Conservation (phyloP, 495 filamentous ascomycete species). For the Aspergillus nanangensis region DNA sequence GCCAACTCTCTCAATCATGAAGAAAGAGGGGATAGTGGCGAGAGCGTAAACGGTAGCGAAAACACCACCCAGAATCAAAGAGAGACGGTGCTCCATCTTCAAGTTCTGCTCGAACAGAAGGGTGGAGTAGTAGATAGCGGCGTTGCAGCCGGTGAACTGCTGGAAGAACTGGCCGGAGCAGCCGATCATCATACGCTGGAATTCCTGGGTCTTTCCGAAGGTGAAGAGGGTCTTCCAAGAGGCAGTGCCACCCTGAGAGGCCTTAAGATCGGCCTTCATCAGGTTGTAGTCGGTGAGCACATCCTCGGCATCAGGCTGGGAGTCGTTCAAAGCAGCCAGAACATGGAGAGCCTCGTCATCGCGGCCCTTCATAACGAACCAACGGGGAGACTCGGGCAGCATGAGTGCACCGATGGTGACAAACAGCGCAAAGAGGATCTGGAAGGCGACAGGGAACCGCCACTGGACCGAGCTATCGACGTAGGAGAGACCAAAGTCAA, state of each 20-base stretch:
- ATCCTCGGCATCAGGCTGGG: conserved; percentile 21
- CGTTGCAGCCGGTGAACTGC: conserved; percentile 72
- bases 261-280: conserved; percentile 36
- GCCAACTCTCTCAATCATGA: conserved; percentile 68
- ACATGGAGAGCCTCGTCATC: conserved; percentile 57
- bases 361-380: conserved; percentile 62
- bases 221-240: conserved; percentile 34
- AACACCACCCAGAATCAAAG: conserved; percentile 69
- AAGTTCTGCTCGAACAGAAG: conserved; percentile 70
- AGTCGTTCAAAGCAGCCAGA: conserved; percentile 53
- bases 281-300: conserved; percentile 42
- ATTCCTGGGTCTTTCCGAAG: conserved; percentile 41
- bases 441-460: conserved; percentile 75
- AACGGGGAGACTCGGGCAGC: conserved; percentile 73
- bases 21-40: conserved; percentile 53
- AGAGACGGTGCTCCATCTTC: conserved; percentile 50
- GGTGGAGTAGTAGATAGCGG: conserved; percentile 81
- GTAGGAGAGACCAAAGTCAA: conserved; percentile 74
- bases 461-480: conserved; percentile 39
- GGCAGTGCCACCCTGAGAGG: conserved; percentile 29
- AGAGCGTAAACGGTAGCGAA: conserved; percentile 79
- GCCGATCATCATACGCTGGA: conserved; percentile 40
- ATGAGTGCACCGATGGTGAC: conserved; percentile 53
- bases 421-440: conserved; percentile 65
- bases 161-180: conserved; percentile 63